Evolutionary conservation across 257 asterid species (phyloP).

Genomic region (Solanum lycopersicoides): DNA sequence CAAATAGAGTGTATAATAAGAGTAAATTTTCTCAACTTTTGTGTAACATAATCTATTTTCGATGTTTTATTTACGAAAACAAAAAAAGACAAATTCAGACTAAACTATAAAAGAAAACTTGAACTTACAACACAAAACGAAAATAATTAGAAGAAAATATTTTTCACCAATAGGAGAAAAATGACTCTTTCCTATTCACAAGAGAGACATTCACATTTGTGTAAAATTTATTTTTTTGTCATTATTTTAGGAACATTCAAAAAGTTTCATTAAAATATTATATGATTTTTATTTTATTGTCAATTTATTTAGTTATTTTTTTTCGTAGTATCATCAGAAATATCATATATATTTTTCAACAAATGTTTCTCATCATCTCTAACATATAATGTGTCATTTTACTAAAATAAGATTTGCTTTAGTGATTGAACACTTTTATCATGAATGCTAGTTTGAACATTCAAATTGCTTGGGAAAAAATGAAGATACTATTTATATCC

Average conservation of each 20-base stretch:
- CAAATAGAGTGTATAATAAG: neutral
- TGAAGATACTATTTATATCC: too few species aligned
- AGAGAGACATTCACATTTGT: neutral
- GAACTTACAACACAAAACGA: neutral
- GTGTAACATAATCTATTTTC: neutral
- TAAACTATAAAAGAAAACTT: too few species aligned
- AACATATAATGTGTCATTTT: too few species aligned
- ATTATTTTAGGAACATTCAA: neutral
- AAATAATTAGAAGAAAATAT: too few species aligned
- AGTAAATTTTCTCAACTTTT: neutral
- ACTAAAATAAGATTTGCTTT: too few species aligned
- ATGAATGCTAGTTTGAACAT: neutral
- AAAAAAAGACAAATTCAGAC: neutral
- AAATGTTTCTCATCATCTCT: too few species aligned
- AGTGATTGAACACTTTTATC: neutral
- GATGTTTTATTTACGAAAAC: neutral
- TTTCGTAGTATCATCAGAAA: too few species aligned
- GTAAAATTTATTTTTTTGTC: accelerated
- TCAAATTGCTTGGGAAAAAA: neutral
- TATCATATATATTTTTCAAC: too few species aligned
- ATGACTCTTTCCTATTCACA: neutral
- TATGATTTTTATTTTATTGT: too few species aligned
- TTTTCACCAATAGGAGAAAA: neutral
- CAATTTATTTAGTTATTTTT: neutral
- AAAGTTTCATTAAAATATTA: too few species aligned